phyloP scores from a whole-genome alignment of 2,329 filamentous ascomycete genomes.

The Trichoderma polysporum region DNA sequence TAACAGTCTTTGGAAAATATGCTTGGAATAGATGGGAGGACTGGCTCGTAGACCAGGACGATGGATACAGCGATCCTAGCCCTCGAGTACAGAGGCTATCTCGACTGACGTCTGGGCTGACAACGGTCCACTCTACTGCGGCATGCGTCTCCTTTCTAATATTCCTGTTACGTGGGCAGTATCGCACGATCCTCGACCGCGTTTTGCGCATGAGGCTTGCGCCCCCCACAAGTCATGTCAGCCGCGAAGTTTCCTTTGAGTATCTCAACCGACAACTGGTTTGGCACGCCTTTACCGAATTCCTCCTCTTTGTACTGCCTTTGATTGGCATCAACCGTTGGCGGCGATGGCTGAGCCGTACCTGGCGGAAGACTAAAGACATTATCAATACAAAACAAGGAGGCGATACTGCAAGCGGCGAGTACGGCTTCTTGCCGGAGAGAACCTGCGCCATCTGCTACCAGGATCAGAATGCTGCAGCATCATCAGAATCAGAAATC shows the following conservation, averaged over 20 bases:
- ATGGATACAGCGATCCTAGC: conserved; percentile 66
- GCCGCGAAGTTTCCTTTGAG: conserved; percentile 92
- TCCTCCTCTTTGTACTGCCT: conserved; percentile 93
- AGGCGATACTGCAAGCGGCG: conserved; percentile 61
- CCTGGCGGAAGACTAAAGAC: conserved; percentile 78
- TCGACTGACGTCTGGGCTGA: conserved; percentile 65
- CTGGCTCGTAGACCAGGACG: conserved; percentile 74
- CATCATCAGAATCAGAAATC: conserved; percentile 72
- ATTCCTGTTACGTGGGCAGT: conserved; percentile 87
- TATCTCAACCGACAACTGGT: conserved; percentile 96
- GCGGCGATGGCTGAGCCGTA: conserved; percentile 82
- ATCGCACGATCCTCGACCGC: conserved; percentile 86
- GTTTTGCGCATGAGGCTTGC: conserved; percentile 80
- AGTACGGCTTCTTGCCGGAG: conserved; percentile 83
- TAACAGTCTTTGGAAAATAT: conserved; percentile 86
- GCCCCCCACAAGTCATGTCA: conserved; percentile 80
- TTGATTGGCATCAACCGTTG: conserved; percentile 93
- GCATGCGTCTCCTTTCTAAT: conserved; percentile 84
- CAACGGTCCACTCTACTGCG: conserved; percentile 75
- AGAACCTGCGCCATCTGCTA: conserved; percentile 97
- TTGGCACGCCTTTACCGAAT: conserved; percentile 99
- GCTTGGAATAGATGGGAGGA: conserved; percentile 90
- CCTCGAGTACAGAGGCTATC: conserved; percentile 58
- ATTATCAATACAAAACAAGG: conserved; percentile 55
- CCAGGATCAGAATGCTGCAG: conserved; percentile 77